Conservation (phyloP, 805 yeast genomes). For the Clavispora carvajalis region DNA sequence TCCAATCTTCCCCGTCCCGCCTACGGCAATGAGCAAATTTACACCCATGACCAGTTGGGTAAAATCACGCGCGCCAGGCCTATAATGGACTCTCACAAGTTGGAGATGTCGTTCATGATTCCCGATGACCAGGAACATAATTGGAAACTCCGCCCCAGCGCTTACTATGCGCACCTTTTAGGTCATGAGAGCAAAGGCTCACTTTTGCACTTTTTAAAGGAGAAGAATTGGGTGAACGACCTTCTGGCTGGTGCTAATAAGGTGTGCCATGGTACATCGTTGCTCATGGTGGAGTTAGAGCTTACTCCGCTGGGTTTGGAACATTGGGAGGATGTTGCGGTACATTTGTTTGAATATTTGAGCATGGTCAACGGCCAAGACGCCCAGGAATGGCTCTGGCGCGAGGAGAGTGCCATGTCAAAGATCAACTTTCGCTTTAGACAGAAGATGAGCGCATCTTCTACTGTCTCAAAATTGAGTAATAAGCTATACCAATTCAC, state of each 20-base stretch:
- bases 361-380: slow-evolving; percentile 48
- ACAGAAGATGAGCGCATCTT: slow-evolving; percentile 69
- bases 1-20: slow-evolving; percentile 38
- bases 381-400: slow-evolving; percentile 74
- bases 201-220: slow-evolving; percentile 61
- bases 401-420: slow-evolving; percentile 69
- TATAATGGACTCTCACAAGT: slow-evolving; percentile 68
- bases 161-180: slow-evolving; percentile 70
- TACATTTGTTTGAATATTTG: slow-evolving; percentile 66
- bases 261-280: slow-evolving; percentile 60
- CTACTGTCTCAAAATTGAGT: slow-evolving; percentile 68
- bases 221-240: slow-evolving; percentile 70
- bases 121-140: slow-evolving; percentile 62
- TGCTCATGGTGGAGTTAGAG: slow-evolving; percentile 67
- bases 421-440: slow-evolving; percentile 69
- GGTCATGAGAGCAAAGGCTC: slow-evolving; percentile 96
- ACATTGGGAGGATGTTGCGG: slow-evolving; percentile 57
- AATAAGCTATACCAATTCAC: slow-evolving; percentile 48
- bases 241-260: slow-evolving; percentile 69
- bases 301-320: slow-evolving; percentile 68
- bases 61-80: slow-evolving; percentile 67
- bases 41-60: slow-evolving; percentile 43
- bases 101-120: slow-evolving; percentile 64
- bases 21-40: slow-evolving; percentile 43
- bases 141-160: slow-evolving; percentile 67